phyloP scores from a whole-genome alignment of 257 asterid species.

The Solanum pennellii region DNA sequence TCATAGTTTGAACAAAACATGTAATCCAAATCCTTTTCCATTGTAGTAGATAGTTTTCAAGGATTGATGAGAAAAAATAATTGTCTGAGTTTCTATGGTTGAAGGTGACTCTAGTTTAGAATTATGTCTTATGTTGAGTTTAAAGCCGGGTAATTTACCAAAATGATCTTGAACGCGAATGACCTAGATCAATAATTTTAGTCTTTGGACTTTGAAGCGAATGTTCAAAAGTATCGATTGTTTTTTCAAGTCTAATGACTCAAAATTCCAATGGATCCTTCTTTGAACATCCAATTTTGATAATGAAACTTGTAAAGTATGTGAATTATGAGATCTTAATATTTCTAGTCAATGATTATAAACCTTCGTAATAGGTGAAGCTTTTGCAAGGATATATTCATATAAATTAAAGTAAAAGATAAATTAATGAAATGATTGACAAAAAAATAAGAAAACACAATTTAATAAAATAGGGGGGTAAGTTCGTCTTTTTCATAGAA shows the following conservation, averaged over 20 bases:
- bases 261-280: not conserved
- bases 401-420: not conserved
- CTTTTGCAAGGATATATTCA: not conserved
- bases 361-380: not conserved
- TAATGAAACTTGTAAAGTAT: not conserved
- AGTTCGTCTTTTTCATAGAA: not conserved
- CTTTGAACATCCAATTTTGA: not conserved
- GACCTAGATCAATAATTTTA: too few relatives aligned
- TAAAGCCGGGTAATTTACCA: not conserved
- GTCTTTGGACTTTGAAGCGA: not conserved
- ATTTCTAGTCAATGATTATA: not conserved
- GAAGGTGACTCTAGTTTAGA: not conserved
- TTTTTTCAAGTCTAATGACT: not conserved
- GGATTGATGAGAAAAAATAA: not conserved
- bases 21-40: not conserved
- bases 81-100: not conserved
- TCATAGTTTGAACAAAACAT: not conserved
- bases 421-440: not conserved
- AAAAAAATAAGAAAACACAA: not conserved
- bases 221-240: too few relatives aligned
- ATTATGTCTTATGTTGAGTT: not conserved
- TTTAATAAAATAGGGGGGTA: not conserved
- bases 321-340: not conserved
- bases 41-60: not conserved
- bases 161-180: too few relatives aligned